A percentile compares a stretch with the other conserved stretches of the same genome.
Evolutionary conservation across 129 eudicot genomes (phyloP).

Genomic region (Saussurea involucrata): DNA sequence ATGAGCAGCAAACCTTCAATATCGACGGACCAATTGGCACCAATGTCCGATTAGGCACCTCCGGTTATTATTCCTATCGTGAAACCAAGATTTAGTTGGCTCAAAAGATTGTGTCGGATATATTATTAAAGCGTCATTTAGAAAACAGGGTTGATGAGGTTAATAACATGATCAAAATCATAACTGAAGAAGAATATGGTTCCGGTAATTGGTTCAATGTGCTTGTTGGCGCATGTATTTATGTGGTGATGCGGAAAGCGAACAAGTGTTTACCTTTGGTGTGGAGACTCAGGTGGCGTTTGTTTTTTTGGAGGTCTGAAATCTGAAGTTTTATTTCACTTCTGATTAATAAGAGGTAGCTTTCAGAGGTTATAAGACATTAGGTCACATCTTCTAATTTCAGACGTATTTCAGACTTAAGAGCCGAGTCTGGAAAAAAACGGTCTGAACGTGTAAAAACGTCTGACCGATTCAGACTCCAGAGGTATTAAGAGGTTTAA

Average conservation of each 20-base stretch:
- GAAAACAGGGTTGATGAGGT: conserved; percentile 40
- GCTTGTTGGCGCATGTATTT: conserved; percentile 74
- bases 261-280: conserved; percentile 46
- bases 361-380: too few species aligned
- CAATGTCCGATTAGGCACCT: conserved; percentile 43
- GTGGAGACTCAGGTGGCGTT: conserved; percentile 69
- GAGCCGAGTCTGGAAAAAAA: too few species aligned
- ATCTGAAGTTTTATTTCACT: too few species aligned
- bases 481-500: too few species aligned
- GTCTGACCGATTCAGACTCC: too few species aligned
- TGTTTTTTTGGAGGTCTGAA: too few species aligned
- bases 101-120: conserved; percentile 34
- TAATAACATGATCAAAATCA: conserved; percentile 45
- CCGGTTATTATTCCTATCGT: conserved; percentile 37
- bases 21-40: conserved; percentile 53
- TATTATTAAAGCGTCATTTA: conserved; percentile 25
- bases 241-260: conserved; percentile 60
- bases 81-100: conserved; percentile 44
- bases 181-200: conserved; percentile 69
- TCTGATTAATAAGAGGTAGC: too few species aligned
- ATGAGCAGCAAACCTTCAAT: conserved; percentile 48
- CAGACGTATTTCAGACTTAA: too few species aligned
- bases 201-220: conserved; percentile 72
- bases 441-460: too few species aligned
- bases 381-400: too few species aligned